Base-by-base conservation (phyloP, 257 asterid genomes). In the Primulina tabacum region DNA sequence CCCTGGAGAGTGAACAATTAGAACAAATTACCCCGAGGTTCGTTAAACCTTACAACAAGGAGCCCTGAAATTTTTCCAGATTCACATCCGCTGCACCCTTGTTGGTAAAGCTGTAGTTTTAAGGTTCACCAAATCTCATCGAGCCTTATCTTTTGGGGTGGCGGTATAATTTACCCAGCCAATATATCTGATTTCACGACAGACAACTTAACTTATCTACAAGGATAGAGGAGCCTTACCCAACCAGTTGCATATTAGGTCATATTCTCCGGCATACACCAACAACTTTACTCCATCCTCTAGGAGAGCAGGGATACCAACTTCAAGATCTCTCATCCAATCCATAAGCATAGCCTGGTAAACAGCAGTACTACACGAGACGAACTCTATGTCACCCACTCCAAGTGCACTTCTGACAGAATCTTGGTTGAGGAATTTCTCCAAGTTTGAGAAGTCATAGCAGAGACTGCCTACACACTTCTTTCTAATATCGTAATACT, bases 301-400 rank as follows among this genome's bases (percentile, higher is more conserved):
- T 2, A 89, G 87, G 74, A 89, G 90, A 61, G 81, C 81, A 55
- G 96, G 96, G 66, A 89, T 89, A 64, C 96, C 92, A 8, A 69
- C 88, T 82, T 89, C 96, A 59, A 89, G 89, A 74, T 89, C 83
- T 79, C 92, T 89, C 96, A 89, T 89, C 92, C 96, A 89, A 71
- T 89, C 96, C 82, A 85, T 77, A 37, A 89, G 89, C 96, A 89
- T 83, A 73, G 96, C 92, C 73, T 77, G 85, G 84, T 89, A 83
- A 29, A 89, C 92, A 70, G 75, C 75, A 37, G 89, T 20, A 67
- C 96, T 89, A 72, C 96, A 89, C 14, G 90, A 87, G 50, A 89
- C 96, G 24, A 89, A 89, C 60, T 86, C 87, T 68, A 86, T 83
- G 62, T 86, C 87, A 60, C 92, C 90, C 28, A 89, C 96, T 62